Evolutionary conservation across 139 green algal species (phyloP), one percentile per base, ranked within the genome.

Genomic region (Desmodesmus armatus): DNA sequence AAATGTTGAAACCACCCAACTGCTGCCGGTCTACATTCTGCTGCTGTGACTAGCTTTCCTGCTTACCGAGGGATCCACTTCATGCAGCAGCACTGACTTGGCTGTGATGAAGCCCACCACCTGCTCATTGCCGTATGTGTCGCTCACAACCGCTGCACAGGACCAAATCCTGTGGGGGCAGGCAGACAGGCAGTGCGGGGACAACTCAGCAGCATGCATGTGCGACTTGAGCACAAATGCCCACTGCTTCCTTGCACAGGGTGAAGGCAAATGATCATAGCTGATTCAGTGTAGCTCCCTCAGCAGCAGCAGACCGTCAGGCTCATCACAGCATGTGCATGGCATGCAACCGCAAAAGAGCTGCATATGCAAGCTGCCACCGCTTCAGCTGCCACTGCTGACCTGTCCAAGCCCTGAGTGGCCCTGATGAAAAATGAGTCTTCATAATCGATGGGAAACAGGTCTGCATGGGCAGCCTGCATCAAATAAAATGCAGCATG

Each of bases 391-490:
- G n/a, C n/a, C n/a, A n/a, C n/a, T n/a, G 51, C 83, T 21, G 33
- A 89, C 88, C 88, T 80, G 78, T 91, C 88, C 7, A 79, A 21
- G 5, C 60, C 82, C 3, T 55, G 47, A 0, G 82, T 82, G 23
- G 88, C 88, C n/a, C 90, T 92, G 1, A 74, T 44, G 5, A 90
- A 92, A 37, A 92, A 92, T 0, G 19, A 25, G 17, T 88, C 88
- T 51, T 93, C 89, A 67, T 93, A 93, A 75, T 93, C 87, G 3
- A 93, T 89, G 0, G 89, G 89, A 51, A 92, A 92, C 6, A 92
- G 53, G 3, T 74, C 65, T 17, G 39, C 63, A 66, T 92, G 88
- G 2, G 86, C 60, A 0, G 40, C 85, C 85, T 90, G 70, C 53
- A 51, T 35, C 19, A 33, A 67, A 41, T 13, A 35, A 31, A 43